Evolutionary conservation across 1,284 basidiomycete species (phyloP), one percentile per base, ranked within the genome.

Genomic region (Farysia itapuensis): DNA sequence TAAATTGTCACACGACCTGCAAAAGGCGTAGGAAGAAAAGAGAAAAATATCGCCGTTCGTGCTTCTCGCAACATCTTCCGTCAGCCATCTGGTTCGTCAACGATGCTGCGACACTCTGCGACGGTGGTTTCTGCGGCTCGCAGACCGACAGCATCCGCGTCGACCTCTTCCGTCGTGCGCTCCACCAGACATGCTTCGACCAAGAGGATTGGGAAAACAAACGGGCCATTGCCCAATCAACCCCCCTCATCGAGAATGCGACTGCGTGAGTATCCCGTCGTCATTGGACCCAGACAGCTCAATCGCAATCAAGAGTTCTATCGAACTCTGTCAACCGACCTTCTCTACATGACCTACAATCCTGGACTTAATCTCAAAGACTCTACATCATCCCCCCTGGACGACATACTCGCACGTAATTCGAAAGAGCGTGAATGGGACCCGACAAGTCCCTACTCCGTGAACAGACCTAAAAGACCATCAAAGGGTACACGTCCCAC

Each of bases 301-400:
- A 87, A 83, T 67, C 85, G 93, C 35, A 83, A 92, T 47, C 81
- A 83, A 50, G 86, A 91, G 60, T 89, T 96, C 80, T 97, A 95
- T 80, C 78, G 88, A 74, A 88, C 91, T 8, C 82, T 98, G 47
- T 83, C 85, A 18, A 86, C 90, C 69, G 84, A 96, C 79, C 80
- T 95, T 64, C 84, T 98, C 81, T 98, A 98, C 83, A 88, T 97
- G 84, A 89, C 88, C 38, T 96, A 95, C 81, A 82, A 85, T 49
- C 58, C 63, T 1, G 26, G 44, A 5, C 37, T 50, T 49, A 43
- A 52, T 32, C 32, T 63, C 33, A 41, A 54, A 21, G 7, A 39
- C 18, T 19, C 42, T 2, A 13, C 32, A 12, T 37, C 35, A 5
- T 53, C 48, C 6, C 37, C 52, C 18, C 14, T 32, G n/a, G 21